Evolutionary conservation across 345 rosid species (phyloP), one percentile per base, ranked within the genome.

Genomic region (Acer negundo): DNA sequence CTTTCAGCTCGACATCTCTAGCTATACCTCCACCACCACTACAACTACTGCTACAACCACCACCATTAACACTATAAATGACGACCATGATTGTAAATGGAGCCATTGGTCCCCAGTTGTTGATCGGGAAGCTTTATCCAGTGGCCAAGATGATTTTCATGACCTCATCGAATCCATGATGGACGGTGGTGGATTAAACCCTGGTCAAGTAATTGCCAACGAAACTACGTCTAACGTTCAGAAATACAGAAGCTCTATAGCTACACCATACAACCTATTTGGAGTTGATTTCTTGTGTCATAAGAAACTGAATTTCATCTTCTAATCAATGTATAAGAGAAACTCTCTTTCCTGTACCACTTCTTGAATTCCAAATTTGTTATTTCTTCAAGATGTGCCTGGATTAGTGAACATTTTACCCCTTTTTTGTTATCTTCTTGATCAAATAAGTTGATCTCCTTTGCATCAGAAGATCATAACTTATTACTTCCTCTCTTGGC

Each of bases 111-210:
- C 97, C 7, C 95, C 97, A 0, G 81, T 87, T 23, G 85, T 92
- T 51, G 97, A 92, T 78, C 93, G 98, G 98, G 89, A 86, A 17
- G 81, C 89, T 23, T 74, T 91, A 28, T 86, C 93, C 0, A 80
- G 76, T 0, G 83, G 78, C 56, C 82, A 75, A 0, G 87, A 87
- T 44, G 98, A 92, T 77, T 92, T 89, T 69, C 93, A 87, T 7
- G 88, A 85, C 75, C 89, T 95, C 70, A 76, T 93, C 47, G 93
- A 95, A 53, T 90, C 92, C 23, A 85, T 91, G 87, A 85, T 86
- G 77, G 87, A 75, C 55, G 88, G 78, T 5, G 90, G 76, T 23
- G 90, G 77, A 23, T 53, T 75, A 22, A 59, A 76, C 49, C 58
- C 66, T 35, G 72, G 82, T 67, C 64, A 22, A 22, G 51, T 47